These are phyloP conservation scores for Colletotrichum falcatum DNA, from an alignment of 2,329 filamentous ascomycete genomes.

Conservation along the genomic window DNA sequence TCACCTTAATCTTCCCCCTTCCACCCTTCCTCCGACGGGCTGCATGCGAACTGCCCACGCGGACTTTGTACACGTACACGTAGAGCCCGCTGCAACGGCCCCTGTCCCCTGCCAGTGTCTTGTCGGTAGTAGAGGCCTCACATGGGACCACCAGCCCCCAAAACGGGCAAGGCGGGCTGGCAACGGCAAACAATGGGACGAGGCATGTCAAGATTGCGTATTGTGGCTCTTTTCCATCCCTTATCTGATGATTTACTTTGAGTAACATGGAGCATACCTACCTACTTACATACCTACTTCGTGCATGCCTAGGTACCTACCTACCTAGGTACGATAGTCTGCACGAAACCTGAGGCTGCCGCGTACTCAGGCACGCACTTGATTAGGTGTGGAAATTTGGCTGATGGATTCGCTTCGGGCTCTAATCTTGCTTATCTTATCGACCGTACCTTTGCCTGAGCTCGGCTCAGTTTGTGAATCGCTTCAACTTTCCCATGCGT, in stretches of 20 bases:
- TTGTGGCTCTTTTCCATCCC: constrained; percentile 6
- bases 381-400: too few species aligned
- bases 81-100: constrained; percentile 11
- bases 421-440: too few species aligned
- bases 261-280: too few species aligned
- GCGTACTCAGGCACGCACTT: too few species aligned
- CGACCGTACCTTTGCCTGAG: too few species aligned
- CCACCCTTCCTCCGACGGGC: neutral
- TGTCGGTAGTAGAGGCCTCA: constrained; percentile 8
- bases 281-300: too few species aligned
- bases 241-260: neutral
- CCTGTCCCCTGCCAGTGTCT: constrained; percentile 30
- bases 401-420: too few species aligned
- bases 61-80: neutral
- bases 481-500: too few species aligned
- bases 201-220: constrained; percentile 4
- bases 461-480: too few species aligned
- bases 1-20: neutral
- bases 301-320: too few species aligned
- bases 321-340: too few species aligned
- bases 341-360: too few species aligned
- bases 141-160: constrained; percentile 15
- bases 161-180: constrained; percentile 21
- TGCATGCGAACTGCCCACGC: neutral
- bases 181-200: constrained; percentile 3